Evolutionary conservation across 148 eudicot genomes (phyloP).

Genomic region (Camellia granthamiana): DNA sequence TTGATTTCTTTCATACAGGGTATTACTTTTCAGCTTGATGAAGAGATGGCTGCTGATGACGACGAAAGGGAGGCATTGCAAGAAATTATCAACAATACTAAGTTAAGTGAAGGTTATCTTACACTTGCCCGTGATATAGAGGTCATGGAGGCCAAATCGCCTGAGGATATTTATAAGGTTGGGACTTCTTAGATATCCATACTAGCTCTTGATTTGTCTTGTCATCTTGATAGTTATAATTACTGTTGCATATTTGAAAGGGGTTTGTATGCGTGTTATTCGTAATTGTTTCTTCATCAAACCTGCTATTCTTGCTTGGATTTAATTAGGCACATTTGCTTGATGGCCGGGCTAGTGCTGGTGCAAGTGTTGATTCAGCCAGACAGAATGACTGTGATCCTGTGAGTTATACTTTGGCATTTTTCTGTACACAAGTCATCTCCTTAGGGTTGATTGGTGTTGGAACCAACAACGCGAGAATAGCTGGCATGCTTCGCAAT

Average conservation of each 20-base stretch:
- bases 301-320: slow-evolving; percentile 12
- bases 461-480: too few relatives aligned
- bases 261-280: not conserved
- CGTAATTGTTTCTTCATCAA: not conserved
- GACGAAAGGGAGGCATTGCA: slow-evolving; percentile 74
- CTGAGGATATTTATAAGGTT: slow-evolving; percentile 97
- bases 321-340: slow-evolving; percentile 77
- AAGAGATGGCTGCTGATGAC: slow-evolving; percentile 57
- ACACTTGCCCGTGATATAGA: slow-evolving; percentile 98
- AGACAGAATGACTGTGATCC: too few relatives aligned
- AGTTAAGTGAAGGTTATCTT: slow-evolving; percentile 87
- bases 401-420: too few relatives aligned
- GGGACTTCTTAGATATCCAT: not conserved
- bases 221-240: not conserved
- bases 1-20: slow-evolving; percentile 43
- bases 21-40: slow-evolving; percentile 76
- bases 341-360: slow-evolving; percentile 93
- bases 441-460: too few relatives aligned
- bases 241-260: not conserved
- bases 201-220: not conserved
- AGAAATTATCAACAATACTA: slow-evolving; percentile 71
- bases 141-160: slow-evolving; percentile 98
- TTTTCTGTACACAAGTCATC: too few relatives aligned
- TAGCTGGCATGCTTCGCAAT: too few relatives aligned
- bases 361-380: slow-evolving; percentile 92